phyloP scores from a whole-genome alignment of 2,329 filamentous ascomycete genomes.

The Arthroderma sp. region DNA sequence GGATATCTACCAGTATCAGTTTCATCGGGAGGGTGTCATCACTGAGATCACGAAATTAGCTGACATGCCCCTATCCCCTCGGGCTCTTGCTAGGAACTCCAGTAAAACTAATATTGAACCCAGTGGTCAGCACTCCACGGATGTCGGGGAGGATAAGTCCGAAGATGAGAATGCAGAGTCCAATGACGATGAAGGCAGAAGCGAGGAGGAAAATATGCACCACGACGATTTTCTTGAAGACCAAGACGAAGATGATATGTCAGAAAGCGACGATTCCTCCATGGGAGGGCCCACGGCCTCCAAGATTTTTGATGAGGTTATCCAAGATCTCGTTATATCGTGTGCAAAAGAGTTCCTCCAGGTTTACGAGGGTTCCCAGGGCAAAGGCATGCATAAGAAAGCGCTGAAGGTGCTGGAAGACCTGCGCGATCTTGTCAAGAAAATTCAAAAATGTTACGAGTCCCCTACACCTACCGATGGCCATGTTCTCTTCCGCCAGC shows the following conservation, averaged over 20 bases:
- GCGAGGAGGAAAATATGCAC: constrained; percentile 35
- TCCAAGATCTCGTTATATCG: constrained; percentile 59
- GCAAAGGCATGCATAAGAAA: constrained; percentile 62
- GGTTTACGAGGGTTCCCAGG: constrained; percentile 64
- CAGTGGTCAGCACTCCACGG: neutral
- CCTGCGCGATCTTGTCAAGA: constrained; percentile 55
- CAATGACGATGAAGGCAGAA: constrained; percentile 23
- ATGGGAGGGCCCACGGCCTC: neutral
- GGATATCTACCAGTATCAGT: constrained; percentile 84
- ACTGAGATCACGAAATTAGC: constrained; percentile 77
- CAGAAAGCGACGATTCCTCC: constrained; percentile 55
- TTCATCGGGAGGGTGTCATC: constrained; percentile 93
- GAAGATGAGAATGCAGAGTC: constrained; percentile 13
- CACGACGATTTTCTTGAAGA: constrained; percentile 39
- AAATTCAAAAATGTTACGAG: constrained; percentile 58
- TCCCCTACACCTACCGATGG: constrained; percentile 34
- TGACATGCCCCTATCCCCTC: constrained; percentile 24
- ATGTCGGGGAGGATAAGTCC: constrained; percentile 16
- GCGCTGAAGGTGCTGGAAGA: constrained; percentile 62
- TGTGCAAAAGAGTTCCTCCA: constrained; percentile 75
- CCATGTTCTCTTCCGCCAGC: constrained; percentile 53
- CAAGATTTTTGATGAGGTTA: constrained; percentile 34
- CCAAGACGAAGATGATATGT: constrained; percentile 40
- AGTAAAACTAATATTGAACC: too few relatives aligned
- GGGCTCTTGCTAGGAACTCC: constrained; percentile 6